phyloP scores from a whole-genome alignment of 2,329 filamentous ascomycete genomes.

The Dothiorella sarmentorum region DNA sequence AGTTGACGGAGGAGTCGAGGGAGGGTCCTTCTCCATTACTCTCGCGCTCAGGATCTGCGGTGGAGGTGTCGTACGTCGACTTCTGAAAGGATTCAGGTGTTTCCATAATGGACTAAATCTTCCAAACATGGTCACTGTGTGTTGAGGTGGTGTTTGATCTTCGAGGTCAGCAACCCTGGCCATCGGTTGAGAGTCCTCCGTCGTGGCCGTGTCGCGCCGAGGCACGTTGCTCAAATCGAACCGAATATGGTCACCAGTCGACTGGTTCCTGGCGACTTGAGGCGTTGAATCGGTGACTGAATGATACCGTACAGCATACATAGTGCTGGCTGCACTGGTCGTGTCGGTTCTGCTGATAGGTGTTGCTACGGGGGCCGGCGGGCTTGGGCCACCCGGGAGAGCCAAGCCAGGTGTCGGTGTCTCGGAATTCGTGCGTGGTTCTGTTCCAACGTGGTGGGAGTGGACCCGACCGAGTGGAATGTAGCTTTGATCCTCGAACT shows the following conservation, averaged over 20 bases:
- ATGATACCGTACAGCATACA: slow-evolving; percentile 62
- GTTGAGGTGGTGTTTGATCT: slow-evolving; percentile 11
- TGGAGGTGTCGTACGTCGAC: slow-evolving; percentile 56
- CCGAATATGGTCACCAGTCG: slow-evolving; percentile 21
- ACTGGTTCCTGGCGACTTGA: slow-evolving; percentile 39
- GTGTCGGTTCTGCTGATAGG: slow-evolving; percentile 60
- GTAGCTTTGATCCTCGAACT: slow-evolving; percentile 16
- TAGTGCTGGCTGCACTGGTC: slow-evolving; percentile 60
- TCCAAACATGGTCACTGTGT: slow-evolving; percentile 15
- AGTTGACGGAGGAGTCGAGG: not conserved
- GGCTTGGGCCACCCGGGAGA: slow-evolving; percentile 29
- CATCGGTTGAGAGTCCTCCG: slow-evolving; percentile 5
- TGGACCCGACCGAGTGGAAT: slow-evolving; percentile 18
- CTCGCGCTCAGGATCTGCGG: slow-evolving; percentile 58
- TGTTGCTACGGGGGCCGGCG: slow-evolving; percentile 48
- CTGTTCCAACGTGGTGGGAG: slow-evolving; percentile 6
- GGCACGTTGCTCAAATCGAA: not conserved
- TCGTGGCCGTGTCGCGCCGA: not conserved
- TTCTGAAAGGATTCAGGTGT: slow-evolving; percentile 52
- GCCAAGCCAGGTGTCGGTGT: not conserved
- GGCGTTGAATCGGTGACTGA: slow-evolving; percentile 42
- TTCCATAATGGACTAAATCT: slow-evolving; percentile 12
- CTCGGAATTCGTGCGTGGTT: not conserved
- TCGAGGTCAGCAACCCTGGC: slow-evolving; percentile 5
- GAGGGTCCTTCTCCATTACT: slow-evolving; percentile 40